Conservation (phyloP, 208 protist genomes). For the Jaenimonas drosophilae region DNA sequence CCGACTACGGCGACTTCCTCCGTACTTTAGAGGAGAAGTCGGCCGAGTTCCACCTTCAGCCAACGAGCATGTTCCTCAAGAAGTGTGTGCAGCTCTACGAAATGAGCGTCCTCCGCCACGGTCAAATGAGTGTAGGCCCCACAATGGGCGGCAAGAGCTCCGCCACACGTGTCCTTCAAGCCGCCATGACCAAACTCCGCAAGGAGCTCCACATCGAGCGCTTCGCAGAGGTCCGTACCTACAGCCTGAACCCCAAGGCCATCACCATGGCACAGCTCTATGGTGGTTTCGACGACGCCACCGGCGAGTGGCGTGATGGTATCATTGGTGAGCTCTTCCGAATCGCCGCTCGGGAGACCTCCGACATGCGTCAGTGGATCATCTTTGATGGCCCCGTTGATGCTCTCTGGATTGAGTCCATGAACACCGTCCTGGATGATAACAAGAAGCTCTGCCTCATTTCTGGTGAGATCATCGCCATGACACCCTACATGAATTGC, state of each 20-base stretch:
- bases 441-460: slow-evolving; percentile 95
- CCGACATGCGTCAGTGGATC: slow-evolving; percentile 90
- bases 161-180: slow-evolving; percentile 73
- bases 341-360: slow-evolving; percentile 75
- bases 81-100: slow-evolving; percentile 98
- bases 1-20: slow-evolving; percentile 91
- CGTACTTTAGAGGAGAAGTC: slow-evolving; percentile 58
- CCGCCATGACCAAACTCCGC: slow-evolving; percentile 78
- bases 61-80: slow-evolving; percentile 90
- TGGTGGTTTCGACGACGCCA: slow-evolving; percentile 94
- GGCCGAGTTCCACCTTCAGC: slow-evolving; percentile 79
- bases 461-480: slow-evolving; percentile 93
- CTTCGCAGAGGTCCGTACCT: slow-evolving; percentile 81
- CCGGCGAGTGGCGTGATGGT: slow-evolving; percentile 96
- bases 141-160: slow-evolving; percentile 95
- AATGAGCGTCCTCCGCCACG: slow-evolving; percentile 96
- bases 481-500: slow-evolving; percentile 93
- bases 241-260: slow-evolving; percentile 94
- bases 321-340: slow-evolving; percentile 92
- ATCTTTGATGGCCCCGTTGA: slow-evolving; percentile 96
- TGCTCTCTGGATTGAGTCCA: slow-evolving; percentile 93
- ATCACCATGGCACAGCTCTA: slow-evolving; percentile 98
- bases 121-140: slow-evolving; percentile 96
- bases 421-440: slow-evolving; percentile 94
- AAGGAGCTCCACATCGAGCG: slow-evolving; percentile 53